Base-by-base conservation (phyloP, 208 protist species). In the Crithidia acanthocephali region DNA sequence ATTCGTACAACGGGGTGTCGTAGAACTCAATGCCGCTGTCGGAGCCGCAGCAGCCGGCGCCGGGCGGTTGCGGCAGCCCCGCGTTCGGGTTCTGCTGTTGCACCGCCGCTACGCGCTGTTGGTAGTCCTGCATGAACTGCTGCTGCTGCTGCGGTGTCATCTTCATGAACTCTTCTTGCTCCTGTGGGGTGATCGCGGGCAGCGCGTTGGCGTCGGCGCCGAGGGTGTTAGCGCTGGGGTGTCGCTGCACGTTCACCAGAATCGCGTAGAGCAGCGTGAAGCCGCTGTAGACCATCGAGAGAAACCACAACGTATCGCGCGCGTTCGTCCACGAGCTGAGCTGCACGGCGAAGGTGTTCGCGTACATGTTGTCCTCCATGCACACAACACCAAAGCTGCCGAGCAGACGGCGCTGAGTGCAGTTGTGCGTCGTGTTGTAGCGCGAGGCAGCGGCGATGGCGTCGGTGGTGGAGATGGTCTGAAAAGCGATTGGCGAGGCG, bases 1-100 rank as follows among this genome's bases (percentile, higher is more conserved):
- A 91, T 53, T 93, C 88, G 74, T 94, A 95, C 42, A 88, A 90
- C 16, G 87, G 86, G 2, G 91, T 95, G 25, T 87, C 86, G 79
- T 93, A 95, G 35, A 95, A 67, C 76, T 92, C 80, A 51, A 92
- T 75, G 16, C 80, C 68, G 56, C 61, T 68, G 32, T 75, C 40
- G 13, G 52, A 60, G 58, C 76, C 75, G 72, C 73, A 81, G 64
- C 72, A 76, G 68, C 64, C 74, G n/a, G 23, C 30, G 32, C 47
- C 50, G 0, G 59, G 74, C 42, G 61, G 44, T 33, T 56, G 60
- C 18, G 30, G 40, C 7, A 23, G 30, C 9, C 30, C 48, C 18
- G 35, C 59, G n/a, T 71, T 53, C 7, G 57, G 66, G 37, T 72
- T 60, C 48, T 85, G 80, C 66, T 70, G 61, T 48, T 70, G 68